These are phyloP conservation scores for Myxozyma vanderwaltii DNA, from an alignment of 805 yeast species.

Conservation along the genomic window DNA sequence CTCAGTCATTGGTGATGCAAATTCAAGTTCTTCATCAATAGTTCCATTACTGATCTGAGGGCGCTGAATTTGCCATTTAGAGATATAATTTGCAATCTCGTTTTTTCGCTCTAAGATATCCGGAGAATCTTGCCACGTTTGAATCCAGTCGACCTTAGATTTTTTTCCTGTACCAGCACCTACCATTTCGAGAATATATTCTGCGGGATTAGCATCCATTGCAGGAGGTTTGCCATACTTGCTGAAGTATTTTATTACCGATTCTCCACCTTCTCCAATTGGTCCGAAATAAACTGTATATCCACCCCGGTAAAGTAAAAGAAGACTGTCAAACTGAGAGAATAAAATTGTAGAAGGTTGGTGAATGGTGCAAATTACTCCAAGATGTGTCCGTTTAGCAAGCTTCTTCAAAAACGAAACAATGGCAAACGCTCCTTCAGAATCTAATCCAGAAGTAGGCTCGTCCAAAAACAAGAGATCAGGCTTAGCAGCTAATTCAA, in stretches of 20 bases:
- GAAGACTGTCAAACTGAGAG: conserved; percentile 74
- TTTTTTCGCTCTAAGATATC: conserved; percentile 58
- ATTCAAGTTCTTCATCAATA: conserved; percentile 43
- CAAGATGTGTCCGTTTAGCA: conserved; percentile 59
- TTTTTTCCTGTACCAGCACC: conserved; percentile 46
- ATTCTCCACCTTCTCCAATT: conserved; percentile 59
- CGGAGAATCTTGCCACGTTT: conserved; percentile 58
- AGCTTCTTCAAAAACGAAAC: conserved; percentile 61
- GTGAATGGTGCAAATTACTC: conserved; percentile 74
- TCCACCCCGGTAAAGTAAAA: conserved; percentile 72
- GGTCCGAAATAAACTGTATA: conserved; percentile 76
- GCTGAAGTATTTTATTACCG: conserved; percentile 68
- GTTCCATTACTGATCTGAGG: conserved; percentile 39
- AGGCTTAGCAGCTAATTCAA: conserved; percentile 68
- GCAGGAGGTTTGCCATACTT: conserved; percentile 62
- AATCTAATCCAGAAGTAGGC: conserved; percentile 70
- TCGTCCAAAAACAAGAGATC: conserved; percentile 63
- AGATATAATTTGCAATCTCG: conserved; percentile 57
- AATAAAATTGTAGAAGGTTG: conserved; percentile 82
- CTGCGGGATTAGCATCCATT: conserved; percentile 80
- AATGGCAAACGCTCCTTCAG: conserved; percentile 69
- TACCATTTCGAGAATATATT: conserved; percentile 75
- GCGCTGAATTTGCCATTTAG: conserved; percentile 49
- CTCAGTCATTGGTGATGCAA: conserved; percentile 31
- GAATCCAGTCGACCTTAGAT: conserved; percentile 43